Evolutionary conservation across 352 stramenopile genomes (phyloP).

Genomic region (Phytophthora crassamura): DNA sequence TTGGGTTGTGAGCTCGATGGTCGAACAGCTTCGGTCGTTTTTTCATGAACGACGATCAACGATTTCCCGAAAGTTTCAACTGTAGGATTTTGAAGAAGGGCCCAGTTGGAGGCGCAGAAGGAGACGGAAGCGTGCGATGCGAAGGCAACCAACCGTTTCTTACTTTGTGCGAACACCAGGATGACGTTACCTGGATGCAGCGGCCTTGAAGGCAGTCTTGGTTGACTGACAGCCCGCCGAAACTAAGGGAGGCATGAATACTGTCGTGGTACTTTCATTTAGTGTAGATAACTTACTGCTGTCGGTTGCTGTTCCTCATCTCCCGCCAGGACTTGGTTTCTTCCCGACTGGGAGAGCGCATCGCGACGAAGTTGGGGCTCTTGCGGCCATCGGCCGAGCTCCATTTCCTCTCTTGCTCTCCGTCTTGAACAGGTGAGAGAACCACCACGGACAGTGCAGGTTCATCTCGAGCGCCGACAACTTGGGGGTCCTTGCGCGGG

Average conservation of each 20-base stretch:
- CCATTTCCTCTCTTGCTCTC: conserved; percentile 12
- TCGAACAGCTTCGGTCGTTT: conserved; percentile 3
- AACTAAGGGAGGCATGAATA: background rate
- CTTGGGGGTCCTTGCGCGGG: conserved; percentile 26
- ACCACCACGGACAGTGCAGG: conserved; percentile 20
- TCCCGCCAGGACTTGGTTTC: conserved; percentile 16
- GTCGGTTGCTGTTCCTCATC: conserved; percentile 9
- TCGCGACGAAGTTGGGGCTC: conserved; percentile 21
- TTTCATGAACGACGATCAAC: conserved; percentile 14
- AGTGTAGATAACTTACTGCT: conserved; percentile 12
- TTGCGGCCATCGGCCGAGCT: conserved; percentile 9
- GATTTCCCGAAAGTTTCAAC: conserved; percentile 17
- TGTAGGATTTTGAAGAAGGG: background rate
- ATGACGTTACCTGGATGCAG: conserved; percentile 9
- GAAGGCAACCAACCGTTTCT: conserved; percentile 1
- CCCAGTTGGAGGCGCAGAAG: conserved; percentile 12
- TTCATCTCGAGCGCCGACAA: conserved; percentile 12
- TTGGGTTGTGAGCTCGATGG: conserved; percentile 17
- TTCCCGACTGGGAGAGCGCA: conserved; percentile 21
- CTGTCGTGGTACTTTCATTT: conserved; percentile 2
- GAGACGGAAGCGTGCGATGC: background rate
- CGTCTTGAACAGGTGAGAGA: conserved; percentile 28
- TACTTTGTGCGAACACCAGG: conserved; percentile 2
- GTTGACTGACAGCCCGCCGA: conserved; percentile 1
- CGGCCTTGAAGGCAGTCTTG: background rate